Evolutionary conservation across 2,329 filamentous ascomycete genomes (phyloP).

Genomic region (Thielaviopsis populi): DNA sequence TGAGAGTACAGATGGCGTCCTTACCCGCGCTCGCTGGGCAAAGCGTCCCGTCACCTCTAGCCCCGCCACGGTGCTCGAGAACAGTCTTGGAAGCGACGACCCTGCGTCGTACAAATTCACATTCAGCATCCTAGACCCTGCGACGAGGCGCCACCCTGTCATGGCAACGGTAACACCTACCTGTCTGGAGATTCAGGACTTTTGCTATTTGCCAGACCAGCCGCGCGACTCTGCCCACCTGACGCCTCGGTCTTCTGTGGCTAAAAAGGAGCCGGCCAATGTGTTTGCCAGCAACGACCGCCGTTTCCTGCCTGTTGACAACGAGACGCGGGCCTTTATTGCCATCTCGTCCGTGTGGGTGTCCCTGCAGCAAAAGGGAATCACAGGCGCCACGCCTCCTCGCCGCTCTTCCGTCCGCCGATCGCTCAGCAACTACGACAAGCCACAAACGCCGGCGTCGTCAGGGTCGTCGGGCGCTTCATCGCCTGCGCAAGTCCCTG

Average conservation of each 20-base stretch:
- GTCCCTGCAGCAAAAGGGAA: constrained; percentile 19
- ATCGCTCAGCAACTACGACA: constrained; percentile 2
- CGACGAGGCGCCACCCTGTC: constrained; percentile 55
- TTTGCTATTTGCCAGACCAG: constrained; percentile 12
- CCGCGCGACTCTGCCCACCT: background rate
- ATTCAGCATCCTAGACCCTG: constrained; percentile 61
- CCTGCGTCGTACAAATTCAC: constrained; percentile 40
- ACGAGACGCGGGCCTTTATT: constrained; percentile 19
- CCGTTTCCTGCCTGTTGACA: constrained; percentile 19
- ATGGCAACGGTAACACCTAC: constrained; percentile 51
- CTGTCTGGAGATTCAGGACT: constrained; percentile 52
- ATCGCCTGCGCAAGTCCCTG: background rate
- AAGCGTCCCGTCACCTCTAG: constrained; percentile 6
- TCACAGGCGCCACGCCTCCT: constrained; percentile 6
- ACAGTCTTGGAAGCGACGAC: constrained; percentile 19
- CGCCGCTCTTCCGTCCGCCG: constrained; percentile 10
- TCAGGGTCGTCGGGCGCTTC: constrained; percentile 4
- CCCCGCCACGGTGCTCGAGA: constrained; percentile 22
- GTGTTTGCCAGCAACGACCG: constrained; percentile 10
- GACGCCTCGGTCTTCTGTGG: constrained; percentile 5
- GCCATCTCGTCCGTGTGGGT: constrained; percentile 21
- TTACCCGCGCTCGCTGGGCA: constrained; percentile 13
- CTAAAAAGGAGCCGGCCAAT: background rate
- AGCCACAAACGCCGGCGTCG: background rate
- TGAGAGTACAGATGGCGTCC: constrained; percentile 17